Percentiles rank a stretch among this genome's conserved stretches.
Evolutionary conservation across 2,329 filamentous ascomycete species (phyloP).

Genomic region (Lizonia empirigonia): DNA sequence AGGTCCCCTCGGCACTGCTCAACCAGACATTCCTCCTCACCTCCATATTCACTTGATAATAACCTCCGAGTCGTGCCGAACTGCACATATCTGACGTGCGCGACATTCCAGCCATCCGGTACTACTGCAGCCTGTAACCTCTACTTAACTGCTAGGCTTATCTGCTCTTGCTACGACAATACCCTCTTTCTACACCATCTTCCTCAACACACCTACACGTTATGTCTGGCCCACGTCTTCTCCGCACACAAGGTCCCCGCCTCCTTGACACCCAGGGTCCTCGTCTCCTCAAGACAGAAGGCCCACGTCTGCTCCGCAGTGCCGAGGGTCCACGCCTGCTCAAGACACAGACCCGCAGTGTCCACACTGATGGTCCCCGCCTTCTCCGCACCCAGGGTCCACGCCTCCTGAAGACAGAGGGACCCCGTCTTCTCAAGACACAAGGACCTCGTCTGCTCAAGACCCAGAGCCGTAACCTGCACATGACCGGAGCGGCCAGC

Average conservation of each 20-base stretch:
- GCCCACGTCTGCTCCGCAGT: constrained; percentile 12
- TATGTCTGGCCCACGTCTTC: constrained; percentile 19
- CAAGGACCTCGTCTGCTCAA: constrained; percentile 14
- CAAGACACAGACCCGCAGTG: constrained; percentile 15
- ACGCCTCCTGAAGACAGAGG: constrained; percentile 13
- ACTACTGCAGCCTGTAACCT: constrained; percentile 3
- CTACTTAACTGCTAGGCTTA: constrained; percentile 11
- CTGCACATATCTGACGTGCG: constrained; percentile 4
- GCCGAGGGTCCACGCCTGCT: constrained; percentile 17
- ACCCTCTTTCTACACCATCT: background rate
- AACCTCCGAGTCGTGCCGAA: constrained; percentile 10
- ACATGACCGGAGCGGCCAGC: constrained; percentile 66
- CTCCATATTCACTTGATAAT: constrained; percentile 8
- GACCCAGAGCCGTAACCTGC: constrained; percentile 55
- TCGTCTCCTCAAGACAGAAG: constrained; percentile 11
- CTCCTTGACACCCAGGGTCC: constrained; percentile 13
- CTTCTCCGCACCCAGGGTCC: constrained; percentile 15
- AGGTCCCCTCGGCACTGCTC: constrained; percentile 13
- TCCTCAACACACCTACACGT: background rate
- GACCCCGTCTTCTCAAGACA: constrained; percentile 14
- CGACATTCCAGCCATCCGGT: constrained; percentile 10
- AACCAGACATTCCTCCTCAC: constrained; percentile 9
- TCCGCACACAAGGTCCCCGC: constrained; percentile 16
- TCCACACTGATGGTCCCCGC: constrained; percentile 15
- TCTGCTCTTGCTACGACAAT: constrained; percentile 6